Conservation (phyloP, 169 alveolate species). For the Plasmodium vinckei region DNA sequence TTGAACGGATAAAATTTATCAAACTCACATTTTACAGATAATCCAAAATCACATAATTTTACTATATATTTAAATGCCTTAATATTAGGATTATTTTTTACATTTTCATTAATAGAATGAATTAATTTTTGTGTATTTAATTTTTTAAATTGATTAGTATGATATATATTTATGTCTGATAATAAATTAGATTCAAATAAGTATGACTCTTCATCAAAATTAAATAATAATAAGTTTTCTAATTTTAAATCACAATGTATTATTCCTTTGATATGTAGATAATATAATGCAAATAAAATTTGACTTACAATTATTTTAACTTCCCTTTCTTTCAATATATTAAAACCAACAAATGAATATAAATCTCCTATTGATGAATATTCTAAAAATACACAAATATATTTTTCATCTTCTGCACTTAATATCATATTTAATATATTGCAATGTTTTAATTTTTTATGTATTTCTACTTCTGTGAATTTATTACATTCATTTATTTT, state of each 20-base stretch:
- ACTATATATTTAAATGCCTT: slow-evolving; percentile 20
- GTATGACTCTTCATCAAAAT: slow-evolving; percentile 35
- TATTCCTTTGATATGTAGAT: slow-evolving; percentile 83
- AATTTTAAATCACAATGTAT: slow-evolving; percentile 86
- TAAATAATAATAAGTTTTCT: slow-evolving; percentile 82
- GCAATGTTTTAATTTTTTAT: slow-evolving; percentile 55
- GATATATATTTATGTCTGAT: not conserved
- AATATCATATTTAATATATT: slow-evolving; percentile 69
- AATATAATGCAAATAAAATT: slow-evolving; percentile 81
- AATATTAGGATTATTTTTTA: not conserved
- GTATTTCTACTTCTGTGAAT: slow-evolving; percentile 56
- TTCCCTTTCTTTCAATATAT: slow-evolving; percentile 76
- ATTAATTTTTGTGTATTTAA: slow-evolving; percentile 30
- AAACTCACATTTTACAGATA: slow-evolving; percentile 62
- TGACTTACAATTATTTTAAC: slow-evolving; percentile 80
- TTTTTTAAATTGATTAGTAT: slow-evolving; percentile 3
- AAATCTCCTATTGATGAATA: slow-evolving; percentile 76
- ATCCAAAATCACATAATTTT: slow-evolving; percentile 69
- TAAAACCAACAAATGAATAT: slow-evolving; percentile 68
- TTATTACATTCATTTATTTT: slow-evolving; percentile 29
- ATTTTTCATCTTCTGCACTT: slow-evolving; percentile 74
- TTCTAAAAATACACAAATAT: slow-evolving; percentile 77
- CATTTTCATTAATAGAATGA: slow-evolving; percentile 33
- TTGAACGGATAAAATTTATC: slow-evolving; percentile 51
- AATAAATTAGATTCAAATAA: slow-evolving; percentile 3